Base-by-base conservation (phyloP, 164 flowering plant genomes). In the Liriodendron chinense region DNA sequence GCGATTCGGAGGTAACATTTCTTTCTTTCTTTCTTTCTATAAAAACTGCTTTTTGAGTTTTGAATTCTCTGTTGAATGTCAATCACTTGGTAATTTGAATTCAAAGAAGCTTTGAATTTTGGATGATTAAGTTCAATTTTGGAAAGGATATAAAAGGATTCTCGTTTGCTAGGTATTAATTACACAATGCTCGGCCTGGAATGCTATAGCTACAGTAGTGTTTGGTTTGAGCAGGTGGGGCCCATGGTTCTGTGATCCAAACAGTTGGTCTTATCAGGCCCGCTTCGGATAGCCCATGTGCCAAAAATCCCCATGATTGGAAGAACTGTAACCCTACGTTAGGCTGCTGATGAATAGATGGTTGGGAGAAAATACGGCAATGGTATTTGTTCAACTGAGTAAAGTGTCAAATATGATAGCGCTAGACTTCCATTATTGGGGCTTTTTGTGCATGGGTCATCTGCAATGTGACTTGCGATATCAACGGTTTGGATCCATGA, bases 1-100 rank as follows among this genome's bases (percentile, higher is more conserved):
- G 96, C 69, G 98, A 93, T 81, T 88, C 93, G 7, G 96, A 95
- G 98, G 98, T 95, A 68, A 78, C 10, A 23, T 73, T 47, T 3
- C 34, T 12, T 53, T 47, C n/a, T 64, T 64, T 34, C 16, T 1
- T 53, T n/a, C n/a, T n/a, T n/a, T n/a, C n/a, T 12, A 53, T 1
- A 53, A 53, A 53, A 53, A 53, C 13, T 2, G 2, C 3, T 53
- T 53, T 53, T 10, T 8, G 59, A 53, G 18, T 53, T 53, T 53
- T 53, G 59, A 53, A 53, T 53, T 53, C 59, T 53, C 59, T 53
- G 59, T 16, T 16, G 59, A 24, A 63, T 34, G 26, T 59, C 65
- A 26, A 1, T 62, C 26, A 3, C 69, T 72, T 22, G 18, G 13
- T 16, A 53, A 34, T 34, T 34, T 3, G 43, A 34, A 34, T 34